Percentiles rank a stretch among this genome's conserved stretches.
Conservation (phyloP, 176 grass and related monocot species). For the Typha latifolia region DNA sequence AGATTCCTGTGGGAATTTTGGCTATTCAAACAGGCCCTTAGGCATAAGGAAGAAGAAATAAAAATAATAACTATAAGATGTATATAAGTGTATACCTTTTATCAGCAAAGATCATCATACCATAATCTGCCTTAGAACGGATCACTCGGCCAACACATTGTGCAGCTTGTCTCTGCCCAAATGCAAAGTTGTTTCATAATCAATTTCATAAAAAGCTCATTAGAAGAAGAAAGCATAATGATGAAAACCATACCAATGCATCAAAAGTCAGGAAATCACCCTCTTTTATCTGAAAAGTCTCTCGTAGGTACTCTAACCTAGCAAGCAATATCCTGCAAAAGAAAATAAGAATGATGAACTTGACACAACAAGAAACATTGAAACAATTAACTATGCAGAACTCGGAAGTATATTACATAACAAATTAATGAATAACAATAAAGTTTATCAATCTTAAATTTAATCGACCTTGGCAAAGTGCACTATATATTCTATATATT, state of each 20-base stretch:
- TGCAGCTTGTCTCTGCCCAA: conserved; percentile 79
- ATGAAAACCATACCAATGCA: conserved; percentile 52
- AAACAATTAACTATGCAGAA: too few species aligned
- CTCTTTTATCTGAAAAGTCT: conserved; percentile 98
- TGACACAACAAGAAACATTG: background rate
- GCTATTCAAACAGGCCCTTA: background rate
- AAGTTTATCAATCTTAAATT: too few species aligned
- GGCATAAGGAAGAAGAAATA: background rate
- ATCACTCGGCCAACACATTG: conserved; percentile 97
- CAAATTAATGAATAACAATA: too few species aligned
- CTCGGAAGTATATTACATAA: too few species aligned
- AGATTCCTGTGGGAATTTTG: too few species aligned
- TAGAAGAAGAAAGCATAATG: conserved; percentile 2
- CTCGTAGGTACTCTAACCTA: conserved; percentile 92
- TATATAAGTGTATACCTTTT: conserved; percentile 40
- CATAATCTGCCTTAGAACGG: conserved; percentile 94
- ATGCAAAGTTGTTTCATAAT: background rate
- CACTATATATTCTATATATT: too few species aligned
- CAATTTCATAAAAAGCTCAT: background rate
- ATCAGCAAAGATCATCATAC: conserved; percentile 99
- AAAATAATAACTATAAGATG: background rate
- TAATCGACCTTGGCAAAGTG: too few species aligned
- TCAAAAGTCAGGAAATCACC: conserved; percentile 96
- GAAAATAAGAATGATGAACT: background rate
- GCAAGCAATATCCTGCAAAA: conserved; percentile 80